These are phyloP conservation scores for Paracamarosporium sp. DNA, from an alignment of 2,329 filamentous ascomycete species.

Conservation along the genomic window DNA sequence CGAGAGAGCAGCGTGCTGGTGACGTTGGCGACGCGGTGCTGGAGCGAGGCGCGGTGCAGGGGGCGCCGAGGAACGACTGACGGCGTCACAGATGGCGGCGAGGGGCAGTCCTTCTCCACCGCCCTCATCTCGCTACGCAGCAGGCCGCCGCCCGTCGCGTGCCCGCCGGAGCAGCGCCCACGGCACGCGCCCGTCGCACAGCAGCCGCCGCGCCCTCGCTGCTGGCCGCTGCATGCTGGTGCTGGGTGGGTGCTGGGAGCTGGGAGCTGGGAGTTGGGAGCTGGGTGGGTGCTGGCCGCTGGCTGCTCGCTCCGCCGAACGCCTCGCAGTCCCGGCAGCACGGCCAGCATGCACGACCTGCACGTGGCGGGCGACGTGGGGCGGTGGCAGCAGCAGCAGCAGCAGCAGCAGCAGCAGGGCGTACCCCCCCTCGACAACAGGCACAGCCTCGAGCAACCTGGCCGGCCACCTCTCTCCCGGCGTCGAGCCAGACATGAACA, in stretches of 20 bases:
- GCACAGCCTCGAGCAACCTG: too few species aligned
- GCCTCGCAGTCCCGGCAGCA: conserved; percentile 33
- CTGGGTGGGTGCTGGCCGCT: too few species aligned
- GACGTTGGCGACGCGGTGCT: too few species aligned
- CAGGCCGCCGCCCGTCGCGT: not conserved
- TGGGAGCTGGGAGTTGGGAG: too few species aligned
- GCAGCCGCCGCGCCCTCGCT: conserved; percentile 23
- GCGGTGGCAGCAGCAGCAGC: too few species aligned
- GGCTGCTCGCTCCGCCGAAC: too few species aligned
- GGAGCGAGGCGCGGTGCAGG: too few species aligned
- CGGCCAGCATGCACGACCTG: conserved; percentile 42
- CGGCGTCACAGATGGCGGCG: conserved; percentile 35
- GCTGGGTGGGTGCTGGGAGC: too few species aligned
- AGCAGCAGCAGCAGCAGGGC: too few species aligned
- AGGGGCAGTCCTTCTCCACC: conserved; percentile 44
- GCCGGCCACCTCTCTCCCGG: too few species aligned
- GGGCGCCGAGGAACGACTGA: conserved; percentile 26
- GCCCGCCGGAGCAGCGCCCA: not conserved
- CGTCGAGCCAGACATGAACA: too few species aligned
- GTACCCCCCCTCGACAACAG: too few species aligned
- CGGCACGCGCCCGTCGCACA: conserved; percentile 25
- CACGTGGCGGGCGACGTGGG: conserved; percentile 29
- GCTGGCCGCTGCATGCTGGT: conserved; percentile 2
- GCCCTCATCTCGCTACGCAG: conserved; percentile 47
- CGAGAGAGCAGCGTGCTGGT: not conserved